A percentile compares a stretch with the other conserved stretches of the same genome.
phyloP scores from a whole-genome alignment of 768 basidiomycete genomes.

The Boletus reticulatus region DNA sequence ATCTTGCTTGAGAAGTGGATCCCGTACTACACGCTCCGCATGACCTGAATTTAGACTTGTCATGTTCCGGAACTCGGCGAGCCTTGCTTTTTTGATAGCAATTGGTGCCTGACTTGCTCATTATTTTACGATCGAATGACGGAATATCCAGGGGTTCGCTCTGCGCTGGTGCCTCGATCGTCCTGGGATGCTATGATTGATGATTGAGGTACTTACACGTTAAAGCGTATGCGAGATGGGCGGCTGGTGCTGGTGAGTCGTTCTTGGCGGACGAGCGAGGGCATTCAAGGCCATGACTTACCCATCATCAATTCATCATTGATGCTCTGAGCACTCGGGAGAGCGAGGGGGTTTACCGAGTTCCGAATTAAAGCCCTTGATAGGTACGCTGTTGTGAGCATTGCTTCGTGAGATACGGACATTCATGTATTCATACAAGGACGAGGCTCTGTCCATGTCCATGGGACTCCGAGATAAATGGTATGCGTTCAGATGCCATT shows the following conservation, averaged over 20 bases:
- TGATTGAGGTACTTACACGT: background rate
- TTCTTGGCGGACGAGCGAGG: background rate
- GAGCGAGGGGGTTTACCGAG: background rate
- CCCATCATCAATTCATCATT: background rate
- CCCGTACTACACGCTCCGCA: too few species aligned
- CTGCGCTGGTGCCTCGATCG: conserved; percentile 3
- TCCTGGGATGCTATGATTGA: background rate
- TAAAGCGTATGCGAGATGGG: background rate
- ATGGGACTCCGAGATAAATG: too few species aligned
- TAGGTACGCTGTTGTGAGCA: background rate
- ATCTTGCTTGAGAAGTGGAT: too few species aligned
- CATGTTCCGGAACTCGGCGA: background rate
- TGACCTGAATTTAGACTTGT: too few species aligned
- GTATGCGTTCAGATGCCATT: too few species aligned
- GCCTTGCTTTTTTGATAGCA: background rate
- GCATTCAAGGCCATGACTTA: too few species aligned
- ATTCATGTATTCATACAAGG: too few species aligned
- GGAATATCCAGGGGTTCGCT: background rate
- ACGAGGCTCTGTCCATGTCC: too few species aligned
- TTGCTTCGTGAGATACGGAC: background rate
- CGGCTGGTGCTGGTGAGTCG: background rate
- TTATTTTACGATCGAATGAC: background rate
- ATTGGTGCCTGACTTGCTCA: conserved; percentile 5
- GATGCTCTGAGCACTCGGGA: background rate
- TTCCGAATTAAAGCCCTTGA: background rate